Percentiles rank a stretch among this genome's conserved stretches.
Evolutionary conservation across 805 yeast genomes (phyloP).

Genomic region (Suhomyces emberorum): DNA sequence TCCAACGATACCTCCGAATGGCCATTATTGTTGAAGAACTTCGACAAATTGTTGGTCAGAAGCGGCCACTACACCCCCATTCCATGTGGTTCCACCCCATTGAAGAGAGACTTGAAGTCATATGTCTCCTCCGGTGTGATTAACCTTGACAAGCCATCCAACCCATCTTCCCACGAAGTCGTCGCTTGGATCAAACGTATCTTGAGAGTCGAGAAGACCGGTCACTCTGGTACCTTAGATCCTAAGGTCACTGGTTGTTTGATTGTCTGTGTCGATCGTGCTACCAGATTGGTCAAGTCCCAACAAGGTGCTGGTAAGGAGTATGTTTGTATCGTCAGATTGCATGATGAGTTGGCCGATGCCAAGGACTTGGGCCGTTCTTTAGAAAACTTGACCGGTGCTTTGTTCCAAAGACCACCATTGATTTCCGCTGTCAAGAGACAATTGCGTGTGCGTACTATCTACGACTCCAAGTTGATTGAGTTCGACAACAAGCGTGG

Average conservation of each 20-base stretch:
- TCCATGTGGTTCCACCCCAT: slow-evolving; percentile 92
- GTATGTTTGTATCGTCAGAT: slow-evolving; percentile 95
- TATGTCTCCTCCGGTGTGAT: slow-evolving; percentile 94
- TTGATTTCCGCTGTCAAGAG: slow-evolving; percentile 98
- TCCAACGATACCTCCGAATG: slow-evolving; percentile 86
- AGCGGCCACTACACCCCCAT: slow-evolving; percentile 97
- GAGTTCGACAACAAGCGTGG: slow-evolving; percentile 97
- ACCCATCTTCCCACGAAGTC: slow-evolving; percentile 98
- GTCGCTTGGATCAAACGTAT: slow-evolving; percentile 99
- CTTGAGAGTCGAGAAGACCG: slow-evolving; percentile 93
- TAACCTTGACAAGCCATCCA: slow-evolving; percentile 95
- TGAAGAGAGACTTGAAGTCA: slow-evolving; percentile 87
- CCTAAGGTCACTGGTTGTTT: slow-evolving; percentile 98
- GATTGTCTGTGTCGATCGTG: slow-evolving; percentile 97
- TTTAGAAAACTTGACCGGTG: slow-evolving; percentile 95
- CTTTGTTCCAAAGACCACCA: slow-evolving; percentile 98
- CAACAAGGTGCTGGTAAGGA: slow-evolving; percentile 99
- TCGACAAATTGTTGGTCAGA: slow-evolving; percentile 90
- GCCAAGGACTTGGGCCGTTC: slow-evolving; percentile 85
- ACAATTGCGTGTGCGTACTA: slow-evolving; percentile 96
- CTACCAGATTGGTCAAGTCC: slow-evolving; percentile 95
- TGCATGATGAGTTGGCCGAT: slow-evolving; percentile 89
- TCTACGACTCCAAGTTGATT: slow-evolving; percentile 90
- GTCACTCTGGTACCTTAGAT: slow-evolving; percentile 98
- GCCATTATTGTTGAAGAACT: slow-evolving; percentile 93